These are phyloP conservation scores for Amoeboaphelidium occidentale DNA, from an alignment of 371 early-diverging fungal genomes.

Conservation along the genomic window DNA sequence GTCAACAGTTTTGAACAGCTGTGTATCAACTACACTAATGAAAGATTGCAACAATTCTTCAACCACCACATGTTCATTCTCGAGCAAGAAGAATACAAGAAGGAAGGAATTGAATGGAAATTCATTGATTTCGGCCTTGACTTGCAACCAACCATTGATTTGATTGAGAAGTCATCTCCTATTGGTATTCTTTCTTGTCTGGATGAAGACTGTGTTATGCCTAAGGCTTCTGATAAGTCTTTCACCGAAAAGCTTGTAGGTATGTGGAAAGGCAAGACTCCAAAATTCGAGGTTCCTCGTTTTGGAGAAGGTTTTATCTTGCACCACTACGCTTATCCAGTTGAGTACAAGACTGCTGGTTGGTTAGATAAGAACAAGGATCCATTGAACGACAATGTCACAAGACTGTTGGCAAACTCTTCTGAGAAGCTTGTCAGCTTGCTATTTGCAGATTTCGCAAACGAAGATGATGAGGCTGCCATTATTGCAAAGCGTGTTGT, in stretches of 20 bases:
- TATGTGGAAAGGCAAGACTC: slow-evolving; percentile 62
- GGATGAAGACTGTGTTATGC: slow-evolving; percentile 99
- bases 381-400: slow-evolving; percentile 90
- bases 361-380: slow-evolving; percentile 99
- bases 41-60: slow-evolving; percentile 98
- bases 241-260: slow-evolving; percentile 78
- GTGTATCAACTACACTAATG: slow-evolving; percentile 99
- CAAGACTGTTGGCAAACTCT: slow-evolving; percentile 59
- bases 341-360: slow-evolving; percentile 79
- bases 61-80: slow-evolving; percentile 99
- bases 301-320: slow-evolving; percentile 83
- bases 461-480: slow-evolving; percentile 22
- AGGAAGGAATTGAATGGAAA: slow-evolving; percentile 95
- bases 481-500: neutral
- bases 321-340: slow-evolving; percentile 94
- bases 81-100: slow-evolving; percentile 95
- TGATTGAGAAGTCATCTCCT: slow-evolving; percentile 90
- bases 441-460: slow-evolving; percentile 55
- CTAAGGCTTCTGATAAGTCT: slow-evolving; percentile 87
- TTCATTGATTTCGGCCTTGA: slow-evolving; percentile 98
- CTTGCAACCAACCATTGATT: slow-evolving; percentile 93
- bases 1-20: slow-evolving; percentile 97
- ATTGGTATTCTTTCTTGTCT: slow-evolving; percentile 92
- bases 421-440: slow-evolving; percentile 44
- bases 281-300: slow-evolving; percentile 63